Conservation (phyloP, 495 filamentous ascomycete species). For the Apiosordaria backusii region DNA sequence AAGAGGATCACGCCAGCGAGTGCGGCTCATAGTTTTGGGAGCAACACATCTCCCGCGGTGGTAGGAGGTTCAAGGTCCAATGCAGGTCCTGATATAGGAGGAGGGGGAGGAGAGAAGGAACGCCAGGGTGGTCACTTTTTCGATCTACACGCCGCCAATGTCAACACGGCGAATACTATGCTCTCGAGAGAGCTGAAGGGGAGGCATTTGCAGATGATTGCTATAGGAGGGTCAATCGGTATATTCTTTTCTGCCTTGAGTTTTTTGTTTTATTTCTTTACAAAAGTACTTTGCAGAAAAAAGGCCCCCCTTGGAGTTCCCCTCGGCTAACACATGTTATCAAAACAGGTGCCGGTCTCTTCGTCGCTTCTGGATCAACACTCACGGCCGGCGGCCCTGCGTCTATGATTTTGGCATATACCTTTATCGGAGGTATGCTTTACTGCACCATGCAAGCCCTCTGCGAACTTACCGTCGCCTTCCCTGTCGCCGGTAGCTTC, state of each 20-base stretch:
- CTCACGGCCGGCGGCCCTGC: conserved; percentile 79
- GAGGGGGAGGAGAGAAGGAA: not conserved
- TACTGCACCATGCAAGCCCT: conserved; percentile 90
- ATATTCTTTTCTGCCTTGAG: conserved; percentile 29
- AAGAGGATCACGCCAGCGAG: not conserved
- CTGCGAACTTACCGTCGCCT: conserved; percentile 87
- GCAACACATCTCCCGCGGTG: not conserved
- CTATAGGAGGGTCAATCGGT: conserved; percentile 93
- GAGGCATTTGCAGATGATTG: conserved; percentile 94
- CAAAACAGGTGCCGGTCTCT: conserved; percentile 73
- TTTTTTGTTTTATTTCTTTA: too few relatives aligned
- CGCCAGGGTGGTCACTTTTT: conserved; percentile 52
- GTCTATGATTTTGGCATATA: conserved; percentile 76
- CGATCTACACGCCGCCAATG: conserved; percentile 70
- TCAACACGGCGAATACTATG: conserved; percentile 71
- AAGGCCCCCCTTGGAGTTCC: too few relatives aligned
- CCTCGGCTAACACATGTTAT: not conserved
- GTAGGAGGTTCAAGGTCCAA: not conserved
- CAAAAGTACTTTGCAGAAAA: too few relatives aligned
- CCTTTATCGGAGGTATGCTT: conserved; percentile 81
- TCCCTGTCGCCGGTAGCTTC: conserved; percentile 91
- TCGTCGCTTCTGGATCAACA: conserved; percentile 80
- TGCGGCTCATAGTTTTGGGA: not conserved
- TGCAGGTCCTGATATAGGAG: not conserved
- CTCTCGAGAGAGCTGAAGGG: conserved; percentile 75